A percentile compares a stretch with the other conserved stretches of the same genome.
Conservation (phyloP, 441 rosid species). For the Gossypium aridum region DNA sequence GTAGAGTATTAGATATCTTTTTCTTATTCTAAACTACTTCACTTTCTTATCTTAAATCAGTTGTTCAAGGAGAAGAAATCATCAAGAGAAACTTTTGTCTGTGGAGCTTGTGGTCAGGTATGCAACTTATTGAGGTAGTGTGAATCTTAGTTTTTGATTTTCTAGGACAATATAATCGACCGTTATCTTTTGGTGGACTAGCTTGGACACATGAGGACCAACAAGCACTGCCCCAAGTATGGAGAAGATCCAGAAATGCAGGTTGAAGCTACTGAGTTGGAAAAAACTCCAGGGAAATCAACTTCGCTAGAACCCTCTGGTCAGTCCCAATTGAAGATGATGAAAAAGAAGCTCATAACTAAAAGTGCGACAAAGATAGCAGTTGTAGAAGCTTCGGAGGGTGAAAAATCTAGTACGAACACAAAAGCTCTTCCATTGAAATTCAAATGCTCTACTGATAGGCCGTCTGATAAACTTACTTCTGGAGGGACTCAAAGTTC, state of each 20-base stretch:
- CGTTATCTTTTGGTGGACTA: slow-evolving; percentile 30
- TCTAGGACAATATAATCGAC: slow-evolving; percentile 11
- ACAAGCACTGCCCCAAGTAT: slow-evolving; percentile 93
- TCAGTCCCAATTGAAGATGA: slow-evolving; percentile 48
- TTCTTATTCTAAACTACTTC: slow-evolving; percentile 4
- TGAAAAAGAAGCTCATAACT: slow-evolving; percentile 48
- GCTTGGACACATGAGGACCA: slow-evolving; percentile 99
- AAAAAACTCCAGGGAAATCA: slow-evolving; percentile 53
- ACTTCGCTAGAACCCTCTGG: slow-evolving; percentile 45
- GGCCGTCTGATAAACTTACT: slow-evolving; percentile 43
- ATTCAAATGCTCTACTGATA: slow-evolving; percentile 68
- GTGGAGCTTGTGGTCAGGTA: slow-evolving; percentile 99
- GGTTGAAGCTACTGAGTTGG: slow-evolving; percentile 44
- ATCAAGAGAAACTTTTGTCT: slow-evolving; percentile 85
- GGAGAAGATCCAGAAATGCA: slow-evolving; percentile 74
- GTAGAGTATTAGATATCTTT: background rate
- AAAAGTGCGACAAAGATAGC: slow-evolving; percentile 42
- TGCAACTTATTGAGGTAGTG: slow-evolving; percentile 17
- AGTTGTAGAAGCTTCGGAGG: slow-evolving; percentile 45
- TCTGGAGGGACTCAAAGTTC: slow-evolving; percentile 43
- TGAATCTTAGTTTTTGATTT: slow-evolving; percentile 1
- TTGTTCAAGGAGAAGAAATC: slow-evolving; percentile 87
- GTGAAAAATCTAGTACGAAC: slow-evolving; percentile 50
- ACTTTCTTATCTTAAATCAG: slow-evolving; percentile 30
- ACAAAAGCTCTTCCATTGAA: slow-evolving; percentile 60